phyloP scores from a whole-genome alignment of 1,284 basidiomycete genomes.

The Laetiporus sulphureus region DNA sequence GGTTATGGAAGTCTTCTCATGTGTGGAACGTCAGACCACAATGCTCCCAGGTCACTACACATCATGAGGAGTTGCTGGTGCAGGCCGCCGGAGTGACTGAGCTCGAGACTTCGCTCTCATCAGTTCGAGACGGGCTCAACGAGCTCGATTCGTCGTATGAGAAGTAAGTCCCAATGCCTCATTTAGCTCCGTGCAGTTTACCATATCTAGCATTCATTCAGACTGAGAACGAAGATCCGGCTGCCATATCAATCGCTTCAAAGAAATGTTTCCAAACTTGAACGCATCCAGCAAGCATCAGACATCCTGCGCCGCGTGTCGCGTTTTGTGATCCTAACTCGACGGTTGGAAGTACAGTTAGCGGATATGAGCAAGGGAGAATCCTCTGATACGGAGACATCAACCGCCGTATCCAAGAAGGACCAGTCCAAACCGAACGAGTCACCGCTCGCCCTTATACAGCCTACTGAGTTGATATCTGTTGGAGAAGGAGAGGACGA shows the following conservation, averaged over 20 bases:
- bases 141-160: slow-evolving; percentile 68
- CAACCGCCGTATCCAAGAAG: slow-evolving; percentile 15
- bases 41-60: slow-evolving; percentile 47
- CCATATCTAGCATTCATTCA: slow-evolving; percentile 27
- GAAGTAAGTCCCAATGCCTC: slow-evolving; percentile 44
- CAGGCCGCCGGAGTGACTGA: slow-evolving; percentile 63
- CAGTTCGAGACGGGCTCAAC: slow-evolving; percentile 58
- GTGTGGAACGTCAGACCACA: not conserved
- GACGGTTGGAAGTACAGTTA: slow-evolving; percentile 79
- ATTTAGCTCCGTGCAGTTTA: not conserved
- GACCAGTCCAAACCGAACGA: too few relatives aligned
- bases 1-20: not conserved
- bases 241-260: slow-evolving; percentile 73
- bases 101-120: slow-evolving; percentile 55
- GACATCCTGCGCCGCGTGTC: slow-evolving; percentile 79
- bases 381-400: slow-evolving; percentile 13
- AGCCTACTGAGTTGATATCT: too few relatives aligned
- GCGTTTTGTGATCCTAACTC: slow-evolving; percentile 76
- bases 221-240: slow-evolving; percentile 80
- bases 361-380: slow-evolving; percentile 43
- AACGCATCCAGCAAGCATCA: slow-evolving; percentile 73
- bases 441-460: too few relatives aligned
- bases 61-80: slow-evolving; percentile 69
- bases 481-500: slow-evolving; percentile 57
- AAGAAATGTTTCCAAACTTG: slow-evolving; percentile 62